phyloP scores from a whole-genome alignment of 129 eudicot genomes.

The Scalesia atractyloides region DNA sequence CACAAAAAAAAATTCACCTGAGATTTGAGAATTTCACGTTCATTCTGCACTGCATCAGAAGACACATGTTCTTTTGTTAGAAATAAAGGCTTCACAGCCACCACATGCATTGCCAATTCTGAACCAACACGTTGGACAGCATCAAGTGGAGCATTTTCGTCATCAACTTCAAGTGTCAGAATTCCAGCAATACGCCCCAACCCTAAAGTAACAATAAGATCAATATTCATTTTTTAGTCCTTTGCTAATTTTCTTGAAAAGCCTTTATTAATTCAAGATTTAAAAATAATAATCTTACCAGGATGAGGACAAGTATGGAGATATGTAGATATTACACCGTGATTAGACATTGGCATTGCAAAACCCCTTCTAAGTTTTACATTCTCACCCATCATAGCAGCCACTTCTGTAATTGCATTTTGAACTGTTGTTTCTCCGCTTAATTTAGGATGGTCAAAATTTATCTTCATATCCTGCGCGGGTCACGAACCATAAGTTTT shows the following conservation, averaged over 20 bases:
- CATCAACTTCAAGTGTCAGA: slow-evolving; percentile 81
- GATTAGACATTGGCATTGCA: slow-evolving; percentile 64
- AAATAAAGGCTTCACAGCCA: slow-evolving; percentile 87
- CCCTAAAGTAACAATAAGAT: slow-evolving; percentile 43
- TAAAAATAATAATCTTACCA: slow-evolving; percentile 45
- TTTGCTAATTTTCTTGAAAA: neutral
- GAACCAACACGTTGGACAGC: slow-evolving; percentile 82
- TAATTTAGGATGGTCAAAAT: slow-evolving; percentile 79
- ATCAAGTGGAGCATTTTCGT: slow-evolving; percentile 63
- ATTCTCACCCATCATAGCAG: slow-evolving; percentile 98
- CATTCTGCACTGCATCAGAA: slow-evolving; percentile 63
- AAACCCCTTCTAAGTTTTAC: slow-evolving; percentile 84
- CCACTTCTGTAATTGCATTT: slow-evolving; percentile 82
- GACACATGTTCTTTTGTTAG: slow-evolving; percentile 75
- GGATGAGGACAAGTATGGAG: slow-evolving; percentile 91
- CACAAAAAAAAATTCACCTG: slow-evolving; percentile 50
- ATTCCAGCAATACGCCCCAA: slow-evolving; percentile 93
- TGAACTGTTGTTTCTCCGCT: slow-evolving; percentile 86
- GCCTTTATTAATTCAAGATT: slow-evolving; percentile 4
- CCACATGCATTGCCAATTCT: slow-evolving; percentile 96
- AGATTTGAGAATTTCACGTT: slow-evolving; percentile 84
- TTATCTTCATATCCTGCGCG: slow-evolving; percentile 59
- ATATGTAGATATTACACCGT: slow-evolving; percentile 83
- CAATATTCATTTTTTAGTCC: slow-evolving; percentile 18
- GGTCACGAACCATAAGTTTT: neutral